These are phyloP conservation scores for Chenopodium berlandieri DNA, from an alignment of 148 eudicot species.

Conservation along the genomic window DNA sequence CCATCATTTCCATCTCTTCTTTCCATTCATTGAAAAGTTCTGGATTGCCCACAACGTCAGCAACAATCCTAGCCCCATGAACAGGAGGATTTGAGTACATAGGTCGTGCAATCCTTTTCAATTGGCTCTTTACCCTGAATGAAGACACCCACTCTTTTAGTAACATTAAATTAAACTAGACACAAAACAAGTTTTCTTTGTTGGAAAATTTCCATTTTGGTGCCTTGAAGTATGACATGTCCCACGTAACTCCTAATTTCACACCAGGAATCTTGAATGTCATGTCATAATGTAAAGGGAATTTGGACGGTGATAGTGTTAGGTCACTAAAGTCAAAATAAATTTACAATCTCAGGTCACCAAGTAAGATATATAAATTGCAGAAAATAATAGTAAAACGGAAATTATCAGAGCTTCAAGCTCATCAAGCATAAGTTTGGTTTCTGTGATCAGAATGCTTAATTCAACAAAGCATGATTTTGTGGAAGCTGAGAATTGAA, in stretches of 20 bases:
- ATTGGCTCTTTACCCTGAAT: conserved; percentile 86
- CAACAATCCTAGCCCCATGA: conserved; percentile 93
- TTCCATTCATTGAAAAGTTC: conserved; percentile 81
- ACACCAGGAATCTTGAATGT: no score
- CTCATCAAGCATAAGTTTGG: background rate
- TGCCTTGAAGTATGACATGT: no score
- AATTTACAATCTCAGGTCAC: background rate
- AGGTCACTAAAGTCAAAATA: no score
- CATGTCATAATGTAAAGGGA: no score
- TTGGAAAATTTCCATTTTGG: background rate
- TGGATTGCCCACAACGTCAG: conserved; percentile 71
- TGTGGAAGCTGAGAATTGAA: background rate
- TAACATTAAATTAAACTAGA: background rate
- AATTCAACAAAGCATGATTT: background rate
- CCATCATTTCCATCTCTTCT: conserved; percentile 92
- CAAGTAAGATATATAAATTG: background rate
- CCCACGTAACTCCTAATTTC: no score
- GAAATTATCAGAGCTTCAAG: no score
- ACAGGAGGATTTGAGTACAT: conserved; percentile 99
- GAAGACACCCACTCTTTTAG: background rate
- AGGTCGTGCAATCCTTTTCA: conserved; percentile 90
- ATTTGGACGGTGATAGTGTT: no score
- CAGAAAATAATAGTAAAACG: background rate
- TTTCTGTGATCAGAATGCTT: background rate
- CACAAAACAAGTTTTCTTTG: background rate